Evolutionary conservation across 1,139 yeast species (phyloP).

Genomic region (Scheffersomyces segobiensis): DNA sequence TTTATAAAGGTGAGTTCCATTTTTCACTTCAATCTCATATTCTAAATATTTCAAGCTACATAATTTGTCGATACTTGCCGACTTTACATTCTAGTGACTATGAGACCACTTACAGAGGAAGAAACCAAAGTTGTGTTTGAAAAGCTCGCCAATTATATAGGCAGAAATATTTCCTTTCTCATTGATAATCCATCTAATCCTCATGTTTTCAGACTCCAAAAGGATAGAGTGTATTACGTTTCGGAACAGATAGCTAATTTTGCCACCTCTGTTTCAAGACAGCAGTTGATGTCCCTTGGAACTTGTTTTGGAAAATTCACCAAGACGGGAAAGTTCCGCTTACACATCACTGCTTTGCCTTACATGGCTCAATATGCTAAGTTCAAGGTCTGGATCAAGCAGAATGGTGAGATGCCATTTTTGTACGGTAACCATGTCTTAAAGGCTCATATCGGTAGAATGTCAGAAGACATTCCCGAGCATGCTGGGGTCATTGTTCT

Average conservation of each 20-base stretch:
- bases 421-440: constrained; percentile 94
- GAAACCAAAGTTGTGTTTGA: constrained; percentile 96
- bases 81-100: constrained; percentile 20
- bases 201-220: constrained; percentile 92
- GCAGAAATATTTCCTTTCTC: constrained; percentile 85
- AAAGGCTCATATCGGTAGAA: constrained; percentile 94
- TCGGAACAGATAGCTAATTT: constrained; percentile 78
- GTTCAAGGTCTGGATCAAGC: constrained; percentile 94
- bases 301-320: constrained; percentile 95
- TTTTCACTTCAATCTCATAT: not conserved
- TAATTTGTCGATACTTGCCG: not conserved
- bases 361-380: constrained; percentile 85
- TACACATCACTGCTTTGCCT: constrained; percentile 89
- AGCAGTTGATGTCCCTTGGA: constrained; percentile 88
- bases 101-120: constrained; percentile 97
- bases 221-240: constrained; percentile 94
- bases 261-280: constrained; percentile 89
- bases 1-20: not conserved
- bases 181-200: constrained; percentile 89
- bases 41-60: not conserved
- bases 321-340: constrained; percentile 92
- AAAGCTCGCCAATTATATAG: constrained; percentile 93
- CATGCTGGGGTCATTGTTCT: constrained; percentile 93
- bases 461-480: constrained; percentile 97
- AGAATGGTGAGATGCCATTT: constrained; percentile 98